These are phyloP conservation scores for Coemansia sp. DNA, from an alignment of 192 early-diverging fungal species.

Conservation along the genomic window DNA sequence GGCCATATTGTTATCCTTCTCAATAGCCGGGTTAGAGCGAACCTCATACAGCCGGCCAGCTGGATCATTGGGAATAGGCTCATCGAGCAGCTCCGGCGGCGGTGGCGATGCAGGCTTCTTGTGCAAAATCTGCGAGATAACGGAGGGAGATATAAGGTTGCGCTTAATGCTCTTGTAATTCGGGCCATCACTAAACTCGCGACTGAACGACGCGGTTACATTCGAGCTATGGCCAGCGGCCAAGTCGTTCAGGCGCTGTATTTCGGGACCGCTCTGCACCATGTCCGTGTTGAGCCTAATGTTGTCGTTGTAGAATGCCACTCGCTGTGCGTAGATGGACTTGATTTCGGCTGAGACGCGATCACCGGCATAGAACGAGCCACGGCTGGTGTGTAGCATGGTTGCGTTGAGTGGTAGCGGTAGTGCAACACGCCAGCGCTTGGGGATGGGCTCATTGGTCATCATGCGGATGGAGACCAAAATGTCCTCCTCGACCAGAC, in stretches of 20 bases:
- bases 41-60: constrained; percentile 47
- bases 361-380: constrained; percentile 38
- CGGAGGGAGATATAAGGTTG: constrained; percentile 35
- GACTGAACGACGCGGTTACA: constrained; percentile 4
- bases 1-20: constrained; percentile 35
- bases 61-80: constrained; percentile 44
- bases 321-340: constrained; percentile 39
- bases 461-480: constrained; percentile 37
- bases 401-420: constrained; percentile 31
- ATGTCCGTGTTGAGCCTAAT: constrained; percentile 32
- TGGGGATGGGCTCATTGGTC: constrained; percentile 41
- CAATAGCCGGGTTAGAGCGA: constrained; percentile 30
- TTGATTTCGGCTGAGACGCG: constrained; percentile 43
- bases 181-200: constrained; percentile 33
- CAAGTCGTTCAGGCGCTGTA: constrained; percentile 32
- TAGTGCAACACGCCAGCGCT: constrained; percentile 42
- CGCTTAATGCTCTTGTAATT: constrained; percentile 28
- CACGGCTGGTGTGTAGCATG: constrained; percentile 45
- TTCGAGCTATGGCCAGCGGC: constrained; percentile 45
- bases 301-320: constrained; percentile 46
- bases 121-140: constrained; percentile 38
- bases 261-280: constrained; percentile 21
- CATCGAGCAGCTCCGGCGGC: constrained; percentile 43
- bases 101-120: constrained; percentile 29
- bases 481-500: constrained; percentile 38